A percentile compares a stretch with the other conserved stretches of the same genome.
phyloP scores from a whole-genome alignment of 179 eudicot genomes.

The Carnegiea gigantea region DNA sequence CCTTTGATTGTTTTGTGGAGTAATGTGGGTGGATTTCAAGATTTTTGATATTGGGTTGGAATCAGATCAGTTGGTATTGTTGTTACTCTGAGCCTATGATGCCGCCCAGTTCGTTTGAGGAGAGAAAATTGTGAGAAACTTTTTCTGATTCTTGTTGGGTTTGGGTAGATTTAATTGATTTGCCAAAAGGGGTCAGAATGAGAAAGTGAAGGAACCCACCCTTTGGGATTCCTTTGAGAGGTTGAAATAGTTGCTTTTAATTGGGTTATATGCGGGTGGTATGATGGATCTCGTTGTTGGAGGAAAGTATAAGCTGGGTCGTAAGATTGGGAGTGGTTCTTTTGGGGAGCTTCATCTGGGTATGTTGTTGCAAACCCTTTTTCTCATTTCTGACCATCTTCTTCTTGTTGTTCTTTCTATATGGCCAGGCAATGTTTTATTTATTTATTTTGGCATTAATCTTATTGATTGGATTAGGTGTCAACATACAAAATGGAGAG shows the following conservation, averaged over 20 bases:
- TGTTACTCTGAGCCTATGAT: neutral
- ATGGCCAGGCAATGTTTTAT: neutral
- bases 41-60: neutral
- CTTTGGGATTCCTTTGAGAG: neutral
- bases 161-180: conserved; percentile 22
- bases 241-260: neutral
- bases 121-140: neutral
- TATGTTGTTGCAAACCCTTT: conserved; percentile 25
- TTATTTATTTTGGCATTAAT: neutral
- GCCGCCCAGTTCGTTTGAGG: neutral
- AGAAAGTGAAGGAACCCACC: conserved; percentile 5
- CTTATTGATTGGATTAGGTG: conserved; percentile 31
- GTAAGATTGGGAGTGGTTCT: conserved; percentile 90
- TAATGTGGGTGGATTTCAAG: conserved; percentile 15
- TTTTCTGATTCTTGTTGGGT: conserved; percentile 11
- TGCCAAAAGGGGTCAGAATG: conserved; percentile 2
- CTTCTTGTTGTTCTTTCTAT: neutral
- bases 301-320: conserved; percentile 74
- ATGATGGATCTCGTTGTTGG: conserved; percentile 80
- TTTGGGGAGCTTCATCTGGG: conserved; percentile 91
- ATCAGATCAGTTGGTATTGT: neutral
- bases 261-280: neutral
- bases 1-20: neutral
- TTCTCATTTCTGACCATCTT: neutral
- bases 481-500: conserved; percentile 41